Evolutionary conservation across 2,329 filamentous ascomycete genomes (phyloP).

Genomic region (Emmonsiellopsis sp.): DNA sequence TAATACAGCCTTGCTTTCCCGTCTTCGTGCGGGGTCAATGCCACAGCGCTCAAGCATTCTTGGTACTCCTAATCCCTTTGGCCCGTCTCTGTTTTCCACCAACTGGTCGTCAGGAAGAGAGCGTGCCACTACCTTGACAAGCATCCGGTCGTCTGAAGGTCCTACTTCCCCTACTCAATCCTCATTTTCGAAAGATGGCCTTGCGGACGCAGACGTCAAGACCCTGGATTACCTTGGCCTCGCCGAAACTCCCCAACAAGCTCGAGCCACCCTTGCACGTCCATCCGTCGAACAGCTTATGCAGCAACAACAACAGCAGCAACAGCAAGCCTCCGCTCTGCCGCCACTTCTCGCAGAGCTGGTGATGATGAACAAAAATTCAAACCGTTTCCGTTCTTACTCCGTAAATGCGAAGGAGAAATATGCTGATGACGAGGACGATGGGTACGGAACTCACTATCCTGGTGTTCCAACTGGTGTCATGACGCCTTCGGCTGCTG

Average conservation of each 20-base stretch:
- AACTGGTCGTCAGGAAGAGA: constrained; percentile 77
- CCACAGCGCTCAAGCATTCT: constrained; percentile 71
- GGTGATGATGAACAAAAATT: constrained; percentile 64
- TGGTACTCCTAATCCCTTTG: constrained; percentile 59
- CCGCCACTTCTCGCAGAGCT: constrained; percentile 64
- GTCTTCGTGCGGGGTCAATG: constrained; percentile 86
- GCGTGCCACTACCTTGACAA: constrained; percentile 78
- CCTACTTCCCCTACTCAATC: constrained; percentile 81
- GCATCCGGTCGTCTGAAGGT: constrained; percentile 77
- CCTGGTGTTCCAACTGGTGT: constrained; percentile 49
- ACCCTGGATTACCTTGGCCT: constrained; percentile 93
- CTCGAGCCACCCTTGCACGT: constrained; percentile 59
- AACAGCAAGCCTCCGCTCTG: constrained; percentile 37
- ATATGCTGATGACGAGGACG: constrained; percentile 81
- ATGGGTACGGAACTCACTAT: constrained; percentile 57
- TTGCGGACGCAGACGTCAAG: constrained; percentile 77
- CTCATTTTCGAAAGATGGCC: constrained; percentile 74
- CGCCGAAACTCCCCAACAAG: constrained; percentile 81
- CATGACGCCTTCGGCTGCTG: constrained; percentile 49
- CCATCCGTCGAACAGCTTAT: constrained; percentile 45
- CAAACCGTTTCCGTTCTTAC: constrained; percentile 88
- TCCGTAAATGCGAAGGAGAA: constrained; percentile 98
- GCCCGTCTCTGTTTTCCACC: constrained; percentile 76
- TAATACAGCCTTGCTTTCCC: constrained; percentile 68
- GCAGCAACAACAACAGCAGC: constrained; percentile 45